Evolutionary conservation across 331 rosid species (phyloP), one percentile per base, ranked within the genome.

Genomic region (Arachis monticola): DNA sequence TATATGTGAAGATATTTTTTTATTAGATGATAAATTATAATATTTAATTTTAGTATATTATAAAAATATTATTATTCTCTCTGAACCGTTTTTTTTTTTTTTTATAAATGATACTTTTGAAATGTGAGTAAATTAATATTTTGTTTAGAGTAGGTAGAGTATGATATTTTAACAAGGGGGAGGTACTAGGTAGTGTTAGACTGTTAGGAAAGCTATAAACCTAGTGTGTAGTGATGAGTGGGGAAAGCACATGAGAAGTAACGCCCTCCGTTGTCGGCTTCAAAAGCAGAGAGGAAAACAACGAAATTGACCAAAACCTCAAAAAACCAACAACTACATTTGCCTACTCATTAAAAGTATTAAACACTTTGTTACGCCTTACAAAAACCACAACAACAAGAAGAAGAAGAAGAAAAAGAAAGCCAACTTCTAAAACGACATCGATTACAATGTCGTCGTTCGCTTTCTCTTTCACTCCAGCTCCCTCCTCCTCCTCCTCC

Each of bases 391-490:
- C 10, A 31, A 12, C 7, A 51, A 6, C 13, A 62, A 60, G 56
- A 61, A 66, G 45, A 64, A 58, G 30, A 51, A 53, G 40, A 42
- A 57, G 56, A 38, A 32, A 35, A 44, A 58, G 58, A 52, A 14
- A 55, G 30, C 60, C 30, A 55, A 55, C 27, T n/a, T 2, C 10
- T 5, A 11, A 48, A 52, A 55, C 60, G 60, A 55, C 22, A 30
- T 7, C 44, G 30, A 1, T 4, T 50, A 72, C 87, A 72, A 93
- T 93, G 98, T 77, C 97, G 76, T 77, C 97, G 74, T 82, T 92
- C 77, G 81, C 97, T 69, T 81, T 91, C 77, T 86, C 77, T 75
- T 70, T 82, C 74, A 9, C 50, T 67, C 80, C 87, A 10, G 41
- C 84, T 1, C 27, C 83, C 5, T 42, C 83, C 4, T 76, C 48